Conservation (phyloP, 257 asterid genomes). For the Perilla frutescens region DNA sequence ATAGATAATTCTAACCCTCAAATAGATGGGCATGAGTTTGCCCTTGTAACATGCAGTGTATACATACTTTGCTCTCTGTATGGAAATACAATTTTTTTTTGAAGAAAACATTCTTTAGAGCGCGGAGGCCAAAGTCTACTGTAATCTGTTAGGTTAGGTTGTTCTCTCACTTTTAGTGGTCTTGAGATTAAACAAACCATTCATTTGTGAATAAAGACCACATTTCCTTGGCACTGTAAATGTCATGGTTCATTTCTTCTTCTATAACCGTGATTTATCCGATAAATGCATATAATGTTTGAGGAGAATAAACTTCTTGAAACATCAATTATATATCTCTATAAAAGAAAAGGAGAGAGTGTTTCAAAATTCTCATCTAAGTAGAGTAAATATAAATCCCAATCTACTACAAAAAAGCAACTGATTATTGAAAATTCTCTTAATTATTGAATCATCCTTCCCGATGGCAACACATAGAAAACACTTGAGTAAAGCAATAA, state of each 20-base stretch:
- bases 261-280: too few relatives aligned
- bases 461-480: not conserved
- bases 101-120: not conserved
- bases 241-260: too few relatives aligned
- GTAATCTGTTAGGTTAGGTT: not conserved
- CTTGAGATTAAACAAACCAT: not conserved
- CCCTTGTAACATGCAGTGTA: not conserved
- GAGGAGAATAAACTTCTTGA: too few relatives aligned
- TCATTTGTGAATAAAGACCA: slow-evolving; percentile 5
- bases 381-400: not conserved
- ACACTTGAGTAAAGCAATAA: not conserved
- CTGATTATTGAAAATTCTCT: not conserved
- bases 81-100: not conserved
- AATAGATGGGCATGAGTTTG: slow-evolving; percentile 8
- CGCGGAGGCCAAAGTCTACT: not conserved
- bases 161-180: not conserved
- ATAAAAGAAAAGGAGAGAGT: too few relatives aligned
- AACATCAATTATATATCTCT: too few relatives aligned
- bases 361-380: not conserved
- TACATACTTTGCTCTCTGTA: not conserved
- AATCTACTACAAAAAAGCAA: not conserved
- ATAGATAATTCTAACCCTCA: slow-evolving; percentile 27
- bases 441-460: not conserved
- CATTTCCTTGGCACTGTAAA: not conserved
- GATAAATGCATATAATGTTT: too few relatives aligned